Conservation (phyloP, 257 asterid species). For the Eucommia ulmoides region DNA sequence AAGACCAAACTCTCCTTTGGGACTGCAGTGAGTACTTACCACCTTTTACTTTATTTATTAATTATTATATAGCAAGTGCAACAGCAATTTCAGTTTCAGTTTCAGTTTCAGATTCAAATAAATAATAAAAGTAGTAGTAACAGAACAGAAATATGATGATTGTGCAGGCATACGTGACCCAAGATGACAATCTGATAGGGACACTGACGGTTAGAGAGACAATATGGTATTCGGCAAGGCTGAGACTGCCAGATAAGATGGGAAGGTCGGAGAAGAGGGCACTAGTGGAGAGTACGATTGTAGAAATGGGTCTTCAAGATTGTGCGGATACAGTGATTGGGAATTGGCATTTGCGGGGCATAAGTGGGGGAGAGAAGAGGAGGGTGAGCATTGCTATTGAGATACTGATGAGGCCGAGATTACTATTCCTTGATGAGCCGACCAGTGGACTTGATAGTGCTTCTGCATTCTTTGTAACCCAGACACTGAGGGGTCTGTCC, state of each 20-base stretch:
- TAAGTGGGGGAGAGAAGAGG: conserved; percentile 90
- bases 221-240: conserved; percentile 66
- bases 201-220: conserved; percentile 90
- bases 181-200: conserved; percentile 90
- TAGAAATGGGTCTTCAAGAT: conserved; percentile 95
- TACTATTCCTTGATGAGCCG: conserved; percentile 92
- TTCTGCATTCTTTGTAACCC: conserved; percentile 92
- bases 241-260: conserved; percentile 83
- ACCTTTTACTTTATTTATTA: not conserved
- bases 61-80: too few species aligned
- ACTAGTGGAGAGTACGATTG: conserved; percentile 79
- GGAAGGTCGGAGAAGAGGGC: conserved; percentile 64
- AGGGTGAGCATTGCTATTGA: conserved; percentile 94
- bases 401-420: conserved; percentile 83
- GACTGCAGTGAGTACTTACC: conserved; percentile 51
- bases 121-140: too few species aligned
- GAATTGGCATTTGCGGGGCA: conserved; percentile 91
- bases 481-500: conserved; percentile 71
- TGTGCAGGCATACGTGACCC: conserved; percentile 84
- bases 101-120: too few species aligned
- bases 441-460: conserved; percentile 99
- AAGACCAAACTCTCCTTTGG: conserved; percentile 85
- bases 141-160: too few species aligned
- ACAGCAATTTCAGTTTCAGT: too few species aligned
- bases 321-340: conserved; percentile 96